These are phyloP conservation scores for Bruguiera gymnorhiza DNA, from an alignment of 345 rosid species.

Conservation along the genomic window DNA sequence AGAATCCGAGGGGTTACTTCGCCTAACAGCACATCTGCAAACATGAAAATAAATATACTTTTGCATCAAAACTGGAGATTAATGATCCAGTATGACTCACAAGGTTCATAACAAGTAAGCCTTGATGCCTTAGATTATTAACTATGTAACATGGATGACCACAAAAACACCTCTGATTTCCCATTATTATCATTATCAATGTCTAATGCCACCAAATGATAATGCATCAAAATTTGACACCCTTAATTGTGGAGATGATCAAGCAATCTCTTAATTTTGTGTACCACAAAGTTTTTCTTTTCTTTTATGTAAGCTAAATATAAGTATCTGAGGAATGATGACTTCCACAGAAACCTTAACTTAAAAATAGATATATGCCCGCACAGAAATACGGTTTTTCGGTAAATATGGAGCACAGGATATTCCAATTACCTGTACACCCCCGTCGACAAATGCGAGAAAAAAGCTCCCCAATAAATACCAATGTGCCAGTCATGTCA, in stretches of 20 bases:
- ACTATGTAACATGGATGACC: too few species aligned
- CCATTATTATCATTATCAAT: neutral
- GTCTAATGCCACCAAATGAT: neutral
- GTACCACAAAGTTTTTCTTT: neutral
- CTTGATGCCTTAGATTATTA: neutral
- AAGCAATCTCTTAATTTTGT: neutral
- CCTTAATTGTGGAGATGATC: neutral
- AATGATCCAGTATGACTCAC: too few species aligned
- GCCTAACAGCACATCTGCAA: constrained; percentile 74
- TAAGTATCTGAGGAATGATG: neutral
- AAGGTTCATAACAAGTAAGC: too few species aligned
- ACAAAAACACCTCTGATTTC: neutral
- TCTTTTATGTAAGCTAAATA: neutral
- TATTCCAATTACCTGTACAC: constrained; percentile 63
- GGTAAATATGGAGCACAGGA: constrained; percentile 2
- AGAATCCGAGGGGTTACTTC: constrained; percentile 60
- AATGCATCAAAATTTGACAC: neutral
- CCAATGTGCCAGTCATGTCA: constrained; percentile 36
- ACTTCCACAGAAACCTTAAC: neutral
- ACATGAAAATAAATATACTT: constrained; percentile 5
- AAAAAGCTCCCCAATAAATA: constrained; percentile 67
- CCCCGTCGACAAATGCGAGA: constrained; percentile 93
- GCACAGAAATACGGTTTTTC: too few species aligned
- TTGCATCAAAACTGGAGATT: too few species aligned
- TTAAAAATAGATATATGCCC: too few species aligned